Evolutionary conservation across 2,329 filamentous ascomycete genomes (phyloP), one percentile per base, ranked within the genome.

Genomic region (Fusarium pilosicola): DNA sequence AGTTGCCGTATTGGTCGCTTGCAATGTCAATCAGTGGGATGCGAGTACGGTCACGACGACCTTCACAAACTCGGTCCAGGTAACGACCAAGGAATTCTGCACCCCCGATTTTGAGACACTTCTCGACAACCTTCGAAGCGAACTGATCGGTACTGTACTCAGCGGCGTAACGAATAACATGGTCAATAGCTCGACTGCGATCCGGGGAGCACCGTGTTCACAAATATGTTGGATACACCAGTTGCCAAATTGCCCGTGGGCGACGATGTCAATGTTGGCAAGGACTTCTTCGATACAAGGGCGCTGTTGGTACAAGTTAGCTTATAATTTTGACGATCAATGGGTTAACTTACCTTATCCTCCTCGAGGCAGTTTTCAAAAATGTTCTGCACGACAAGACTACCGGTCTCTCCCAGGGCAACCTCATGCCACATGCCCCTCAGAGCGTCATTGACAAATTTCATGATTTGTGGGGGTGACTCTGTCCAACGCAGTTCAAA

Each of bases 221-320:
- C 96, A 99, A 78, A 99, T 95, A 84, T 99, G 96, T 84, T 99
- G 96, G 79, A 99, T 98, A 85, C 96, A 99, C 96, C 96, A 99
- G 82, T 99, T 99, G 63, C 96, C 96, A 80, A 99, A 99, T 81
- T 99, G 96, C 32, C 96, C 96, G 81, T 98, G 96, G 67, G 96
- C 94, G 79, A 99, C 95, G 71, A 97, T 93, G 83, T 99, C 95
- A 77, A 99, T 97, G 81, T 96, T 98, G 69, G 90, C 90, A 64
- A 99, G 90, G 44, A 99, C 96, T 83, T 99, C 96, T 82, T 97
- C 95, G 80, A 99, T 97, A 80, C 96, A 98, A 51, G 95, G 95
- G 68, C 97, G 95, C 95, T 97, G 76, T n/a, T 72, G 62, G 56
- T 11, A 54, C 34, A 38, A 26, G 55, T 79, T 71, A 80, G 74